Conservation (phyloP, 768 basidiomycete species). For the Panaeolus cyanescens region DNA sequence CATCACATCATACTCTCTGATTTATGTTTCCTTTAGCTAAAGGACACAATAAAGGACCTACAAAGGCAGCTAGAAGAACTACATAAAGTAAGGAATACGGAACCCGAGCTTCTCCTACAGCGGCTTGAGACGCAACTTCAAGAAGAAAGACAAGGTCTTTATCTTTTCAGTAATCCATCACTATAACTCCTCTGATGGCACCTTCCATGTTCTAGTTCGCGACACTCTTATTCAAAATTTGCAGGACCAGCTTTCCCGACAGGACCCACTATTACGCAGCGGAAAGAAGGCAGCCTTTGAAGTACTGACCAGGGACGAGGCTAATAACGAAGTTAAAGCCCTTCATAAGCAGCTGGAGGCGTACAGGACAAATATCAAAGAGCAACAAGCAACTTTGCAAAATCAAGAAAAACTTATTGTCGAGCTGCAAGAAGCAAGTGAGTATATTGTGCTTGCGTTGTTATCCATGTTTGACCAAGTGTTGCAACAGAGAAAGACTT, state of each 20-base stretch:
- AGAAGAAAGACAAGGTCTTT: constrained; percentile 51
- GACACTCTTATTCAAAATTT: constrained; percentile 58
- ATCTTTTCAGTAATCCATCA: neutral
- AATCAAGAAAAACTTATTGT: constrained; percentile 49
- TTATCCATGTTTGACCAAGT: neutral
- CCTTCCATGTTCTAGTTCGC: constrained; percentile 43
- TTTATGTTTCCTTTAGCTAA: constrained; percentile 29
- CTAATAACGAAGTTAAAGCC: constrained; percentile 63
- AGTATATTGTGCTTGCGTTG: constrained; percentile 13
- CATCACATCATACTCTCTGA: neutral
- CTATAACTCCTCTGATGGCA: constrained; percentile 34
- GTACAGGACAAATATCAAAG: constrained; percentile 37
- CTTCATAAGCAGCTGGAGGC: constrained; percentile 38
- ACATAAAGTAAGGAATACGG: constrained; percentile 59
- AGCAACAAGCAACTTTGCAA: constrained; percentile 43
- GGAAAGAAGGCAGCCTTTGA: constrained; percentile 56
- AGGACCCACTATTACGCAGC: constrained; percentile 53
- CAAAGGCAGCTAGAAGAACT: constrained; percentile 60
- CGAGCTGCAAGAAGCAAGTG: constrained; percentile 52
- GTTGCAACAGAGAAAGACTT: constrained; percentile 47
- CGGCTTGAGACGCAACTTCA: constrained; percentile 54
- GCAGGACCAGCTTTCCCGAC: constrained; percentile 51
- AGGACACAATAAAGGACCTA: constrained; percentile 47
- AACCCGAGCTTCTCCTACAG: constrained; percentile 58
- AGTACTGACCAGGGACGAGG: constrained; percentile 73